A percentile compares a stretch with the other conserved stretches of the same genome.
Conservation (phyloP, 805 yeast species). For the Ogataea ramenticola region DNA sequence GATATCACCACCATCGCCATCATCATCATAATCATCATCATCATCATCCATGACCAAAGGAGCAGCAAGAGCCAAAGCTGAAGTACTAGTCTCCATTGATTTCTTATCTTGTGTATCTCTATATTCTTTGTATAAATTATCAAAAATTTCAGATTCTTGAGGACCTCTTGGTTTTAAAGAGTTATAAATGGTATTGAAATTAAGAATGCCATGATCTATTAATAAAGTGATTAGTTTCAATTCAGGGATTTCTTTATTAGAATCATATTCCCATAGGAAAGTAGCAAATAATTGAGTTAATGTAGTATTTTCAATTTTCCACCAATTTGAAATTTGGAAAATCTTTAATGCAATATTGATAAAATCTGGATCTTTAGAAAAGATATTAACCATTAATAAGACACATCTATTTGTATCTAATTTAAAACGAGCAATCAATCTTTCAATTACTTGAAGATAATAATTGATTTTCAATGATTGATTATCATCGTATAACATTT, state of each 20-base stretch:
- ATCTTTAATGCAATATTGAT: constrained; percentile 41
- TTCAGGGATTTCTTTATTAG: constrained; percentile 7
- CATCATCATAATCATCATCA: too few species aligned
- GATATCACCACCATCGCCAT: too few species aligned
- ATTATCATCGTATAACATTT: constrained; percentile 34
- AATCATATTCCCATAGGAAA: not conserved
- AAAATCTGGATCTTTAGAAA: constrained; percentile 32
- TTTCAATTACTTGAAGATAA: constrained; percentile 41
- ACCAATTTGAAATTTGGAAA: constrained; percentile 53
- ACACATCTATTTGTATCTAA: constrained; percentile 68
- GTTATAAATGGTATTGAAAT: constrained; percentile 53
- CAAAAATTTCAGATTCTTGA: constrained; percentile 26
- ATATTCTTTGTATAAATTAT: constrained; percentile 34
- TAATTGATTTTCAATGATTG: constrained; percentile 34
- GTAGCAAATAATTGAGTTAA: not conserved
- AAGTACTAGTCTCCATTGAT: constrained; percentile 56
- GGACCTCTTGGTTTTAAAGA: constrained; percentile 43
- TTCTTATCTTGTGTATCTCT: constrained; percentile 45
- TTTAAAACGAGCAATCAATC: constrained; percentile 64
- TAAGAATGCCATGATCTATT: constrained; percentile 58
- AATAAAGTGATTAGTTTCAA: constrained; percentile 39
- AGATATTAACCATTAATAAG: constrained; percentile 53
- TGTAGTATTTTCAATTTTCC: constrained; percentile 29
- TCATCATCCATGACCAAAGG: constrained; percentile 68
- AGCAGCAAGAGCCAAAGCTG: constrained; percentile 83